Conservation (phyloP, 139 green algal species). For the Chlorella sp. region DNA sequence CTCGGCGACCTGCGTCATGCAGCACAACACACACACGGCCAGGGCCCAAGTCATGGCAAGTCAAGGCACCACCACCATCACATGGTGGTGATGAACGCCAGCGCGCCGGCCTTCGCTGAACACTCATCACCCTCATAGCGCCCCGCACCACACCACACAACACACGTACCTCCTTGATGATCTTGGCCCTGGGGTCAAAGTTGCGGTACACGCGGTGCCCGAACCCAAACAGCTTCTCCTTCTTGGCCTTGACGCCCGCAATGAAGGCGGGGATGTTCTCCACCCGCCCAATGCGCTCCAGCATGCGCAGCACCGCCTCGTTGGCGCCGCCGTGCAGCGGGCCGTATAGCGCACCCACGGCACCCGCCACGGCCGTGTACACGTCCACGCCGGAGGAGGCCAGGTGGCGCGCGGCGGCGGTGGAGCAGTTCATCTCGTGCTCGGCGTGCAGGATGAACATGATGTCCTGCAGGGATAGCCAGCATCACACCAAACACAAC, state of each 20-base stretch:
- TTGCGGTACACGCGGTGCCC: slow-evolving; percentile 99
- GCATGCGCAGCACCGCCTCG: slow-evolving; percentile 90
- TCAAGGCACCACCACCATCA: too few species aligned
- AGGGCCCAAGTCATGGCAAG: too few species aligned
- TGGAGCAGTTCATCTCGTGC: slow-evolving; percentile 98
- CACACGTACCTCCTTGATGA: slow-evolving; percentile 86
- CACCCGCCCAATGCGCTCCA: slow-evolving; percentile 82
- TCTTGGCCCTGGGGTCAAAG: slow-evolving; percentile 93
- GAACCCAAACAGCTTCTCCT: slow-evolving; percentile 93
- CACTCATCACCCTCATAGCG: too few species aligned
- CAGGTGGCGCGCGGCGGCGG: slow-evolving; percentile 44
- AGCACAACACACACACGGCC: too few species aligned
- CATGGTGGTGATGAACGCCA: too few species aligned
- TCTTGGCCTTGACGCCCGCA: slow-evolving; percentile 60
- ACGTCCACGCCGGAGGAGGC: slow-evolving; percentile 80
- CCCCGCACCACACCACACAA: too few species aligned
- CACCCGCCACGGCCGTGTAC: slow-evolving; percentile 87
- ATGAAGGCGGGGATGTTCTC: slow-evolving; percentile 77
- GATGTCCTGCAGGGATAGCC: slow-evolving; percentile 75
- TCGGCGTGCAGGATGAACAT: slow-evolving; percentile 98
- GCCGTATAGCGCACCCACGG: slow-evolving; percentile 95
- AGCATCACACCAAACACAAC: too few species aligned
- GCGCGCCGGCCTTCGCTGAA: too few species aligned
- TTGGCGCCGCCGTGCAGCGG: slow-evolving; percentile 94
- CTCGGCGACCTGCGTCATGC: slow-evolving; percentile 45